Percentiles rank a stretch among this genome's conserved stretches.
These are phyloP conservation scores for Teunomyces cretensis DNA, from an alignment of 805 yeast genomes.

Conservation along the genomic window DNA sequence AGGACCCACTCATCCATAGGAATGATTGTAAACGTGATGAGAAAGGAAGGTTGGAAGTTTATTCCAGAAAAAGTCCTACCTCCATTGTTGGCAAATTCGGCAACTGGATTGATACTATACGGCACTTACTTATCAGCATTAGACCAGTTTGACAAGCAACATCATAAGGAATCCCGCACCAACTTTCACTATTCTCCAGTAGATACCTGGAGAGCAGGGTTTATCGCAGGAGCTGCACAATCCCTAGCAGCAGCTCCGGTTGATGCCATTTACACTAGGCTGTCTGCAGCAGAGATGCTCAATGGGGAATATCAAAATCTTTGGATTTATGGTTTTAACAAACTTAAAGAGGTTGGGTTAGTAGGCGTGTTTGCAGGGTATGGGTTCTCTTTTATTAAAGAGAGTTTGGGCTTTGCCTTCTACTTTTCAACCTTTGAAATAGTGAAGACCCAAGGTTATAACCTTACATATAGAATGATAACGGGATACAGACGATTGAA, in stretches of 20 bases:
- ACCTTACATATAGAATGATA: slow-evolving; percentile 45
- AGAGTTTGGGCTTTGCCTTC: slow-evolving; percentile 77
- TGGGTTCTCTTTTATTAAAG: slow-evolving; percentile 74
- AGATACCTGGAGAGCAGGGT: slow-evolving; percentile 78
- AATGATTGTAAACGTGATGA: slow-evolving; percentile 66
- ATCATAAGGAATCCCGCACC: slow-evolving; percentile 9
- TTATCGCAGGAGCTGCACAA: slow-evolving; percentile 81
- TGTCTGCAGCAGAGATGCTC: slow-evolving; percentile 70
- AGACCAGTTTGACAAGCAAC: slow-evolving; percentile 24
- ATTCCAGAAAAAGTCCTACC: slow-evolving; percentile 85
- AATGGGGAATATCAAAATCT: slow-evolving; percentile 65
- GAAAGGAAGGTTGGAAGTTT: slow-evolving; percentile 79
- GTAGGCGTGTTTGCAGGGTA: slow-evolving; percentile 90
- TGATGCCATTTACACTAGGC: slow-evolving; percentile 85
- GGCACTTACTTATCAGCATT: slow-evolving; percentile 71
- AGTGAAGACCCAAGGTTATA: slow-evolving; percentile 67
- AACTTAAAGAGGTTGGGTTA: slow-evolving; percentile 70
- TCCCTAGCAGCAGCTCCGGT: slow-evolving; percentile 92
- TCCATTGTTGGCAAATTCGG: slow-evolving; percentile 83
- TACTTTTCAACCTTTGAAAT: slow-evolving; percentile 81
- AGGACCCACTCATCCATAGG: slow-evolving; percentile 80
- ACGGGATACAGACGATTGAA: slow-evolving; percentile 44
- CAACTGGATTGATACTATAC: slow-evolving; percentile 83
- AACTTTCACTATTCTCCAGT: slow-evolving; percentile 27
- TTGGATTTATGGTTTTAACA: slow-evolving; percentile 73